Evolutionary conservation across 371 early-diverging fungal genomes (phyloP).

Genomic region (Mortierella polycephala): DNA sequence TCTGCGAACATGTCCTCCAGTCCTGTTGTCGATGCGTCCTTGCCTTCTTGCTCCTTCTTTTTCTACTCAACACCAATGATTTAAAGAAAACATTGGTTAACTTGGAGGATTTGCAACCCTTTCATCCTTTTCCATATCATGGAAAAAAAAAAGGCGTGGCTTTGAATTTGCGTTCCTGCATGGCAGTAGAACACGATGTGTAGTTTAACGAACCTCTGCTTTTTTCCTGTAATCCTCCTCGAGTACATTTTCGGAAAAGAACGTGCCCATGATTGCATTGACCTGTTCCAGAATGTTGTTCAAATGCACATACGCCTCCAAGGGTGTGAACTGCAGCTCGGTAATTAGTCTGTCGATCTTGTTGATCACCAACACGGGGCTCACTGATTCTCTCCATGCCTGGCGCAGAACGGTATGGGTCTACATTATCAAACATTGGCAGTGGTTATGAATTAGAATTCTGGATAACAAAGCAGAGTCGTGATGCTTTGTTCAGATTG

Average conservation of each 20-base stretch:
- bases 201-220: conserved; percentile 56
- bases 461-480: not conserved
- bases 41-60: conserved; percentile 34
- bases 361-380: conserved; percentile 96
- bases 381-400: conserved; percentile 91
- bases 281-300: conserved; percentile 94
- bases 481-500: not conserved
- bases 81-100: not conserved
- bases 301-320: conserved; percentile 92
- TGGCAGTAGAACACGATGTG: no score
- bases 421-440: conserved; percentile 40
- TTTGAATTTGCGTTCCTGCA: no score
- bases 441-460: no score
- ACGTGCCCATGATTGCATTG: conserved; percentile 95
- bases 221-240: conserved; percentile 86
- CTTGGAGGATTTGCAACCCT: not conserved
- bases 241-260: conserved; percentile 89
- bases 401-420: conserved; percentile 96
- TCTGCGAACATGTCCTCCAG: conserved; percentile 62
- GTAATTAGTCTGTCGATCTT: conserved; percentile 98
- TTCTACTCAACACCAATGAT: conserved; percentile 17
- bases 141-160: no score
- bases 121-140: no score
- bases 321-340: conserved; percentile 91
- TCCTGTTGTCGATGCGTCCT: conserved; percentile 57